Evolutionary conservation across 495 filamentous ascomycete genomes (phyloP), one percentile per base, ranked within the genome.

Genomic region (Penicillium subrubescens): DNA sequence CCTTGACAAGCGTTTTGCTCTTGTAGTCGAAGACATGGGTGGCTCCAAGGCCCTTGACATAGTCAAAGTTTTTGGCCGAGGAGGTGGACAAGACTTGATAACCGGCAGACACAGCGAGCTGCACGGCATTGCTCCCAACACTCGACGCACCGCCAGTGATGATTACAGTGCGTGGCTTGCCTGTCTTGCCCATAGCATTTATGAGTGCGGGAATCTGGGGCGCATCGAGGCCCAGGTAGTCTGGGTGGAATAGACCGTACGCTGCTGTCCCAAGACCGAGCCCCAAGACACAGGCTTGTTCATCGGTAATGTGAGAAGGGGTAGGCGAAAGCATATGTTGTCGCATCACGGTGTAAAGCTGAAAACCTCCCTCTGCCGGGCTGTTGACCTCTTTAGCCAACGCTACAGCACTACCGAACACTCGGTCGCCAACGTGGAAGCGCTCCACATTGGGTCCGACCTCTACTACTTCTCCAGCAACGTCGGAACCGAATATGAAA

Each of bases 121-220:
- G 89, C 57, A 89, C 86, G 0, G 83, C 85, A 53, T 80, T 81
- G 66, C 77, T 76, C 10, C 91, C 91, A 68, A 94, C 93, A 56
- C 89, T 90, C 14, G 90, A 92, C 4, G 87, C 89, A 33, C 90
- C 91, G 41, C 91, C 91, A 1, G 44, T 54, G 44, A 66, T 59
- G 5, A 66, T 53, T 11, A 65, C n/a, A 39, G 57, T 27, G 8
- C 44, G 44, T 11, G 21, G n/a, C 8, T 44, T 44, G 19, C 8
- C 19, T 27, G 23, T 1, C 8, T 50, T 50, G 7, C 44, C 21
- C 6, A 12, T 11, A 27, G 41, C 17, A 1, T 19, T 25, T 50
- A 7, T 50, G 21, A 21, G 10, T 50, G 12, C 19, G 19, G 44
- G 44, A 4, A 50, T 14, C 44, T 50, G 44, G 12, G 65, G 67